phyloP scores from a whole-genome alignment of 2,329 filamentous ascomycete species.

The Raffaelea deltoideospora region DNA sequence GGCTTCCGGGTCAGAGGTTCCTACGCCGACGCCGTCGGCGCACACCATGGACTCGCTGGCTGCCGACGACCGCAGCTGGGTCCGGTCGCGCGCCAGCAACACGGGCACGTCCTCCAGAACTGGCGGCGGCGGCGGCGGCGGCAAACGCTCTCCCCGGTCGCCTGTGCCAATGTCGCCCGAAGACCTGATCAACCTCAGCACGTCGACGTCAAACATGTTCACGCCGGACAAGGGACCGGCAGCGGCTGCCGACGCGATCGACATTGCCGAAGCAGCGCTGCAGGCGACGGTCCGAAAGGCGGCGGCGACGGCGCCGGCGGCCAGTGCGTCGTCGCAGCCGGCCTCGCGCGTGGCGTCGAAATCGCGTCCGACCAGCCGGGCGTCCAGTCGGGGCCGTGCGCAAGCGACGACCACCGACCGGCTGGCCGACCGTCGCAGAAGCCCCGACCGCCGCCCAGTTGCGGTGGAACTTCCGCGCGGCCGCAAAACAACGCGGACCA shows the following conservation, averaged over 20 bases:
- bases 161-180: conserved; percentile 91
- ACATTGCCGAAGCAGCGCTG: conserved; percentile 22
- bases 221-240: too few species aligned
- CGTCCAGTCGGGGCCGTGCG: conserved; percentile 31
- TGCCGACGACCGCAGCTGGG: conserved; percentile 51
- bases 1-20: conserved; percentile 1
- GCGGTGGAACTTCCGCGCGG: conserved; percentile 38
- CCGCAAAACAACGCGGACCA: conserved; percentile 44
- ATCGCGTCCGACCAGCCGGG: conserved; percentile 25
- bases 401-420: too few species aligned
- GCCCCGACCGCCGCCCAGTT: conserved; percentile 28
- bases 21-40: conserved; percentile 24
- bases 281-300: conserved; percentile 19
- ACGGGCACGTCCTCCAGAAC: conserved; percentile 39
- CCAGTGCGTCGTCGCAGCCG: conserved; percentile 7
- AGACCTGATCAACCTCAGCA: conserved; percentile 52
- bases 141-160: conserved; percentile 77
- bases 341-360: conserved; percentile 17
- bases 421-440: conserved; percentile 21
- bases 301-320: neutral
- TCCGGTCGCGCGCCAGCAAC: conserved; percentile 43
- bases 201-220: conserved; percentile 12
- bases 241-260: too few species aligned
- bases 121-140: too few species aligned
- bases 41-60: conserved; percentile 44